Evolutionary conservation across 805 yeast species (phyloP).

Genomic region (Candida ascalaphidarum): DNA sequence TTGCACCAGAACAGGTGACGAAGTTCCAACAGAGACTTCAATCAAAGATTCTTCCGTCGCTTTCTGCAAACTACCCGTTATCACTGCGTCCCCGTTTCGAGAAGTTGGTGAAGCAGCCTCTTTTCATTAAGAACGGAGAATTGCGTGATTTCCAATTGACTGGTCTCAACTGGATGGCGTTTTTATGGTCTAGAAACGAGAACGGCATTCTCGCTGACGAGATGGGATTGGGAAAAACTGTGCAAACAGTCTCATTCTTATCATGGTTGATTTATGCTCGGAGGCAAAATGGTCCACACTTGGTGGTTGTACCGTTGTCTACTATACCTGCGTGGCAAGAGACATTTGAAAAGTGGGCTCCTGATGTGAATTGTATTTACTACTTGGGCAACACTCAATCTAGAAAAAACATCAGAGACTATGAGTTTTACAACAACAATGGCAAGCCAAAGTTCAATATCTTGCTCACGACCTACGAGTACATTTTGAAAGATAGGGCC

Average conservation of each 20-base stretch:
- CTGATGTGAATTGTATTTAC: slow-evolving; percentile 87
- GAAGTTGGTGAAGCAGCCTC: slow-evolving; percentile 79
- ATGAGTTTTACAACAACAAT: slow-evolving; percentile 66
- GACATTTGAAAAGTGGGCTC: slow-evolving; percentile 96
- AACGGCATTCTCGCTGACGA: slow-evolving; percentile 97
- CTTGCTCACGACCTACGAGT: slow-evolving; percentile 92
- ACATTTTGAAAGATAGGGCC: slow-evolving; percentile 78
- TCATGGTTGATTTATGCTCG: slow-evolving; percentile 94
- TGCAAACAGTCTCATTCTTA: slow-evolving; percentile 89
- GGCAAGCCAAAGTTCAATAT: slow-evolving; percentile 83
- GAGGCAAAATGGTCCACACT: slow-evolving; percentile 94
- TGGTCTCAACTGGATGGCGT: slow-evolving; percentile 99
- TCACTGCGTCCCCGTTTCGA: slow-evolving; percentile 79
- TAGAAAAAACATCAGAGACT: slow-evolving; percentile 71
- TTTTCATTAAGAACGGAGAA: slow-evolving; percentile 83
- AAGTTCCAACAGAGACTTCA: slow-evolving; percentile 74
- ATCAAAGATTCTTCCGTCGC: slow-evolving; percentile 76
- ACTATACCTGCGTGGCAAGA: slow-evolving; percentile 99
- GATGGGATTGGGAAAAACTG: slow-evolving; percentile 98
- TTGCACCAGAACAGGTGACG: slow-evolving; percentile 78
- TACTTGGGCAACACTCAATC: slow-evolving; percentile 90
- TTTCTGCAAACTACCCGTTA: slow-evolving; percentile 68
- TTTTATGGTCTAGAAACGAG: slow-evolving; percentile 94
- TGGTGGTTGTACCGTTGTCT: slow-evolving; percentile 92
- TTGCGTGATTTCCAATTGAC: slow-evolving; percentile 96